Evolutionary conservation across 2,329 filamentous ascomycete species (phyloP).

Genomic region (Gyromitra esculenta): DNA sequence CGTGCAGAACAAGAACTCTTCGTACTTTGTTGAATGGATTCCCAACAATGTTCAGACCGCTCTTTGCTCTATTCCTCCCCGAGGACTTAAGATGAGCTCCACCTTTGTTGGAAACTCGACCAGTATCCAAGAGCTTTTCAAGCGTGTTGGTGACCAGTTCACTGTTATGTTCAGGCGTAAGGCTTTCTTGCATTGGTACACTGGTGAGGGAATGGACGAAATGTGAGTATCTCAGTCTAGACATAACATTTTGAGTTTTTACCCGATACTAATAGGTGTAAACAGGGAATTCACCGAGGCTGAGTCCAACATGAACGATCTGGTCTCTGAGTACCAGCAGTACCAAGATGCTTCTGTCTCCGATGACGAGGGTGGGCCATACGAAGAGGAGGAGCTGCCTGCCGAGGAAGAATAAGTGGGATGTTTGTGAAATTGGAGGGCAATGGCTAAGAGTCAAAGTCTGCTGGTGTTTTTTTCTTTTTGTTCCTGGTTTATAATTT

Average conservation of each 20-base stretch:
- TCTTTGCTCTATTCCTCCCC: constrained; percentile 97
- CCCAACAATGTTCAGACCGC: constrained; percentile 99
- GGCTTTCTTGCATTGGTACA: constrained; percentile 99
- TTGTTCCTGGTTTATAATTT: constrained; percentile 19
- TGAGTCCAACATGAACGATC: constrained; percentile 99
- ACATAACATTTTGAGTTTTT: not conserved
- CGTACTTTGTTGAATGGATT: constrained; percentile 99
- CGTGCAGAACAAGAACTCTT: constrained; percentile 99
- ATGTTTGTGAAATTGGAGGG: constrained; percentile 29
- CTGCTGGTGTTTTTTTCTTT: constrained; percentile 41
- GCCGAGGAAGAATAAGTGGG: constrained; percentile 73
- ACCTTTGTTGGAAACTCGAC: constrained; percentile 99
- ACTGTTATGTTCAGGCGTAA: constrained; percentile 99
- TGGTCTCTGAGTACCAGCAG: constrained; percentile 99
- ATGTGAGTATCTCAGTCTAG: constrained; percentile 66
- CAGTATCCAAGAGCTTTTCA: constrained; percentile 99
- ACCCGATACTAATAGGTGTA: constrained; percentile 21
- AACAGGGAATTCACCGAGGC: constrained; percentile 92
- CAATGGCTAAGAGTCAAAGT: constrained; percentile 22
- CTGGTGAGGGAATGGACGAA: constrained; percentile 99
- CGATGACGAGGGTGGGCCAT: constrained; percentile 94
- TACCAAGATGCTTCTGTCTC: constrained; percentile 99
- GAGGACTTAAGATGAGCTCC: constrained; percentile 98
- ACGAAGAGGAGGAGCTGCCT: constrained; percentile 84
- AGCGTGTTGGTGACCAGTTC: constrained; percentile 99